Percentiles rank a stretch among this genome's conserved stretches.
Evolutionary conservation across 495 filamentous ascomycete genomes (phyloP).

Genomic region (Aspergillus sclerotioniger): DNA sequence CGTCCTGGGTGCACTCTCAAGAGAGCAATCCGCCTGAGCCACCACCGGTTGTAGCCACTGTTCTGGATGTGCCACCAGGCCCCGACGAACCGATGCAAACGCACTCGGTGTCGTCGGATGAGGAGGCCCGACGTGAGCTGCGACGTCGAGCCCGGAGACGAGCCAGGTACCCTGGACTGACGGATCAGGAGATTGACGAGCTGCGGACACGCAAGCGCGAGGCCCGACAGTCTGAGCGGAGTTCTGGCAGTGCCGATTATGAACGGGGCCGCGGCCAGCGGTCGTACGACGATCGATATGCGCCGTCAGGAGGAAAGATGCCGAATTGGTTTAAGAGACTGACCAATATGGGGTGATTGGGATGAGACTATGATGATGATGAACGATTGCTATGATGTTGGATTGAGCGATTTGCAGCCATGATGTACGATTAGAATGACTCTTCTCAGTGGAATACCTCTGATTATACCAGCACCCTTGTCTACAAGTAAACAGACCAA

Average conservation of each 20-base stretch:
- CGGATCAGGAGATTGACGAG: slow-evolving; percentile 43
- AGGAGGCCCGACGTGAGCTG: slow-evolving; percentile 38
- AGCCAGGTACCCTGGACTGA: slow-evolving; percentile 39
- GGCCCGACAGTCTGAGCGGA: slow-evolving; percentile 29
- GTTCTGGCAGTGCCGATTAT: slow-evolving; percentile 44
- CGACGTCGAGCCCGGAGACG: slow-evolving; percentile 38
- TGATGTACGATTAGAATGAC: too few relatives aligned
- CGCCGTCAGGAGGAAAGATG: slow-evolving; percentile 33
- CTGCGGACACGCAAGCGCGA: slow-evolving; percentile 30
- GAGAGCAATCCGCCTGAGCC: slow-evolving; percentile 55
- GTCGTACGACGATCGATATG: slow-evolving; percentile 30
- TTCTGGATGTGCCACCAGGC: slow-evolving; percentile 52
- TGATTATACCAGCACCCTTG: too few relatives aligned
- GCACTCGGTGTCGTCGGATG: slow-evolving; percentile 42
- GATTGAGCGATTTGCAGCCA: neutral
- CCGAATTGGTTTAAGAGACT: slow-evolving; percentile 51
- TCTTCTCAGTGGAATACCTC: too few relatives aligned
- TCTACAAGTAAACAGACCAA: too few relatives aligned
- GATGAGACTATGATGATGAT: slow-evolving; percentile 14
- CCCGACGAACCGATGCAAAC: slow-evolving; percentile 27
- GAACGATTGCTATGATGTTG: neutral
- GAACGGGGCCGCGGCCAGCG: slow-evolving; percentile 42
- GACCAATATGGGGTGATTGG: slow-evolving; percentile 32
- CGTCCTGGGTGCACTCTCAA: slow-evolving; percentile 59
- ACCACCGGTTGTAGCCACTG: slow-evolving; percentile 53